phyloP scores from a whole-genome alignment of 1,284 basidiomycete genomes.

The Bjerkandera adusta region DNA sequence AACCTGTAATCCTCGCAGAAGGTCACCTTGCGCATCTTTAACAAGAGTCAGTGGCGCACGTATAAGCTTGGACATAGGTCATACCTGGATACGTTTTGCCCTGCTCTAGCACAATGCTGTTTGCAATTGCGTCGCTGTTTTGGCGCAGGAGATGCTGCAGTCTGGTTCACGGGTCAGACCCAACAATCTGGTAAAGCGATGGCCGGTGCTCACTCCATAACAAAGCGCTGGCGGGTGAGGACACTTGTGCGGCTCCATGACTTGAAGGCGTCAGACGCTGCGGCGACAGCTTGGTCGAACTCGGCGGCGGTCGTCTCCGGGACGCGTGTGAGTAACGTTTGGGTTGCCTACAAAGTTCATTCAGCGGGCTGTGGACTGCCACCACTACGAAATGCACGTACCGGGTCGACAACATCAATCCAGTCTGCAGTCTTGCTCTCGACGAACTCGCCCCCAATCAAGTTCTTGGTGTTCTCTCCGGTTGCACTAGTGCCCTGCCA shows the following conservation, averaged over 20 bases:
- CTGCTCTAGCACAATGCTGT: slow-evolving; percentile 84
- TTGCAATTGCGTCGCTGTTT: slow-evolving; percentile 74
- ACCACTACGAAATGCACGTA: slow-evolving; percentile 34
- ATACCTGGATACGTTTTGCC: slow-evolving; percentile 83
- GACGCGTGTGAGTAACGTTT: slow-evolving; percentile 84
- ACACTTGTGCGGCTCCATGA: slow-evolving; percentile 88
- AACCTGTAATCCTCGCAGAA: slow-evolving; percentile 92
- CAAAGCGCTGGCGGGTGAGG: slow-evolving; percentile 85
- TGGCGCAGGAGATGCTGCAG: slow-evolving; percentile 79
- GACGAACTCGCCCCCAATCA: slow-evolving; percentile 84
- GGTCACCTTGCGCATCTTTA: slow-evolving; percentile 91
- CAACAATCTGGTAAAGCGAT: neutral
- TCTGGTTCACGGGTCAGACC: slow-evolving; percentile 25
- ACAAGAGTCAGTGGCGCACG: slow-evolving; percentile 5
- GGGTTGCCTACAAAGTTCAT: slow-evolving; percentile 63
- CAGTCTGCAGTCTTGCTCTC: slow-evolving; percentile 78
- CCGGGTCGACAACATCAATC: slow-evolving; percentile 88
- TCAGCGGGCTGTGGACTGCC: slow-evolving; percentile 1
- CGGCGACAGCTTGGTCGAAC: slow-evolving; percentile 84
- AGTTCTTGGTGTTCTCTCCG: slow-evolving; percentile 87
- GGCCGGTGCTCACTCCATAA: slow-evolving; percentile 66
- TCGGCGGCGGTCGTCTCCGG: slow-evolving; percentile 86
- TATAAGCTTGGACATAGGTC: no score
- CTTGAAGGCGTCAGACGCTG: slow-evolving; percentile 87
- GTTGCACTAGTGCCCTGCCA: slow-evolving; percentile 87